Evolutionary conservation across 1,139 yeast species (phyloP), one percentile per base, ranked within the genome.

Genomic region (Candida smagusa): DNA sequence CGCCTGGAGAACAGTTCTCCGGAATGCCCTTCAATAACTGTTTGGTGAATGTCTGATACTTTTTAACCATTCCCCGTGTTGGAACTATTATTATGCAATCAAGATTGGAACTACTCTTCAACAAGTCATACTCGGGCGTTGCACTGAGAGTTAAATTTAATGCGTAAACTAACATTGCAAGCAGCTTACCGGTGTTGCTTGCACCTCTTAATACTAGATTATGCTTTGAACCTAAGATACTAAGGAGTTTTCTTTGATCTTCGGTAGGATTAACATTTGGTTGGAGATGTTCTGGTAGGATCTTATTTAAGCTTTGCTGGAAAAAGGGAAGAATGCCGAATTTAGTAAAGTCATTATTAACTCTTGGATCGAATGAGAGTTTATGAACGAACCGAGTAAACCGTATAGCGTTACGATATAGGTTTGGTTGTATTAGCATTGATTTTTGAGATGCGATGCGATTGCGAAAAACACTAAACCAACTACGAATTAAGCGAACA

Each of bases 31-130:
- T 28, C 3, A 49, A 41, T 23, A 61, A 37, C 8, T 27, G 25
- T 5, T 29, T 22, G 6, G 53, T 36, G 38, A 49, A 45, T 5
- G 37, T 21, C 27, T 45, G 39, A 36, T 59, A 63, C 34, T 51
- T 49, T 12, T 47, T 43, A 8, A 63, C 53, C 31, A 55, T 27
- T 7, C 45, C 50, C 28, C 53, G 53, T 7, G 64, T 59, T 2
- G 68, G 67, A 1, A 59, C 66, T 4, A 64, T 28, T 21, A 63
- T 53, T 3, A 61, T 38, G 19, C 54, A 43, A 31, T 58, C 59
- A 4, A 52, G 43, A 7, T 44, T 44, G 9, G 43, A 34, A 19
- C 34, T 40, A 8, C 25, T 25, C 8, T 33, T 35, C 19, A 53
- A 35, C 4, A 39, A 23, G 7, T 53, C 53, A 34, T 50, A 53